Conservation (phyloP, 306 rosid genomes). For the Gynostemma pentaphyllum region DNA sequence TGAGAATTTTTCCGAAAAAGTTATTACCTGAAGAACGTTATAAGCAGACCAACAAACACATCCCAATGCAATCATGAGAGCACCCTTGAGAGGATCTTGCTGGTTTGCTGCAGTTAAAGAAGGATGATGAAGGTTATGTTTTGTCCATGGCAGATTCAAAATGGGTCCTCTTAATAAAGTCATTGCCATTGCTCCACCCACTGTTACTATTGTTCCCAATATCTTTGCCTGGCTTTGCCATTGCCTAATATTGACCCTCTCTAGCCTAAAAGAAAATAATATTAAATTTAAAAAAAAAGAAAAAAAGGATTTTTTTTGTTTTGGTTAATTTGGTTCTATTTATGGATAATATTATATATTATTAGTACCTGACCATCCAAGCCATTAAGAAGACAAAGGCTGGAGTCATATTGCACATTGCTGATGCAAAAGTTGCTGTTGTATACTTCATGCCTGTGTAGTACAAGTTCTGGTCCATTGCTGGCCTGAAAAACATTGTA, state of each 20-base stretch:
- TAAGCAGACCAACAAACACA: constrained; percentile 41
- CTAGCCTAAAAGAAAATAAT: constrained; percentile 23
- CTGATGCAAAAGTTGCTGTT: constrained; percentile 9
- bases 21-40: constrained; percentile 31
- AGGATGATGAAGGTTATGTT: constrained; percentile 13
- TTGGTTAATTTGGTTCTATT: too few relatives aligned
- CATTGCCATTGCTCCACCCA: constrained; percentile 85
- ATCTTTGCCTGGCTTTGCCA: constrained; percentile 27
- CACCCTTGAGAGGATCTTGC: constrained; percentile 31
- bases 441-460: constrained; percentile 10
- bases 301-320: too few relatives aligned
- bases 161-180: constrained; percentile 65
- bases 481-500: not conserved
- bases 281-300: too few relatives aligned
- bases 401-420: constrained; percentile 8
- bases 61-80: constrained; percentile 28
- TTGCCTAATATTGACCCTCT: constrained; percentile 28
- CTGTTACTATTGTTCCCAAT: constrained; percentile 57
- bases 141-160: constrained; percentile 51
- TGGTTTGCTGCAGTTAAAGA: constrained; percentile 1
- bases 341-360: too few relatives aligned
- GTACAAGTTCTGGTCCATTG: constrained; percentile 6
- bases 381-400: not conserved
- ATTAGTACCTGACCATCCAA: constrained; percentile 5
- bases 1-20: too few relatives aligned